Base-by-base conservation (phyloP, 129 eudicot genomes). In the Tagetes erecta region DNA sequence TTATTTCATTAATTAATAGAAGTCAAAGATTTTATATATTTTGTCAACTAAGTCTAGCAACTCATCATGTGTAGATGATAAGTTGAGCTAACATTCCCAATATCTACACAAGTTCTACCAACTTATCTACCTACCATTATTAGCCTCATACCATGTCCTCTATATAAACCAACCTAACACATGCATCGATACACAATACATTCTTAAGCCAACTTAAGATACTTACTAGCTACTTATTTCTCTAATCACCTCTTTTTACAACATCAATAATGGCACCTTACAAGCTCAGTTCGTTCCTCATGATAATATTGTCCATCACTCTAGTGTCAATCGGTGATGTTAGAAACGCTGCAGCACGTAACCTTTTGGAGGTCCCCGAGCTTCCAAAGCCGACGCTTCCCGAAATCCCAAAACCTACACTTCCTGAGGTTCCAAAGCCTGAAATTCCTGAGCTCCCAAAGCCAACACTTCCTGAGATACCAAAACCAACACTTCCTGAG, bases 361-460 rank as follows among this genome's bases (percentile, higher is more conserved):
- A 52, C n/a, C 80, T 76, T 38, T 76, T 76, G 73, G 80, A 76
- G 73, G 51, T 36, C 6, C 73, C 80, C 3, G 53, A 75, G 55
- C 0, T 75, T 41, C 72, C 79, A 3, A 71, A 56, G 53, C 40
- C 66, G 6, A n/a, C 12, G 5, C 50, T 71, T 49, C 56, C 76
- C 0, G 68, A 27, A n/a, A 1, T 72, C 58, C 68, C 76, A 30
- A 73, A 72, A 42, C 75, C 75, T 5, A 6, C 0, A 6, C 7
- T 73, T 73, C 76, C 76, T 0, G 41, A 42, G 56, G 0, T 72
- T 57, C 76, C 76, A 0, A 72, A 75, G 12, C 67, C 68, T 20
- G 9, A 1, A 56, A 31, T 58, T 35, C 67, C 76, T 0, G 67
- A 72, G 34, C 8, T 53, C 38, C 76, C 77, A 3, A 77, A 68